Percentiles rank a stretch among this genome's conserved stretches.
Evolutionary conservation across 306 rosid genomes (phyloP).

Genomic region (Gastrolobium bilobum): DNA sequence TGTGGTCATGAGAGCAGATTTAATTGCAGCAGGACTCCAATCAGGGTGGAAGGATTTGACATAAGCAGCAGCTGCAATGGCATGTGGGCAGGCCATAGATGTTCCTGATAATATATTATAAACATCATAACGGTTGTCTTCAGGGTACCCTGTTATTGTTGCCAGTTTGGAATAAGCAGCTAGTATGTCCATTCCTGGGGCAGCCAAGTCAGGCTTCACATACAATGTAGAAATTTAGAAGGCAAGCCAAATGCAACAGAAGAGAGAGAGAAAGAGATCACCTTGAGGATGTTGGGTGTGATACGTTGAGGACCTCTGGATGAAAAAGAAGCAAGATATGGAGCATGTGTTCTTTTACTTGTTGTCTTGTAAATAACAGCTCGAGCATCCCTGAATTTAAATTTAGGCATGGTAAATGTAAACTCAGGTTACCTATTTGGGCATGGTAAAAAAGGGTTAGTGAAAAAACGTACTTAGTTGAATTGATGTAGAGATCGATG

Average conservation of each 20-base stretch:
- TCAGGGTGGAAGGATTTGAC: constrained; percentile 88
- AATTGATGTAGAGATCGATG: constrained; percentile 71
- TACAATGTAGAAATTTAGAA: constrained; percentile 24
- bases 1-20: constrained; percentile 93
- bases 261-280: neutral
- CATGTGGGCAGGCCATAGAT: constrained; percentile 94
- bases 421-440: neutral
- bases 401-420: constrained; percentile 23
- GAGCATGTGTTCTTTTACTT: constrained; percentile 54
- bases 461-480: constrained; percentile 67
- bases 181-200: constrained; percentile 86
- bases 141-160: constrained; percentile 52
- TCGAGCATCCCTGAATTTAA: constrained; percentile 60
- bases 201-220: constrained; percentile 82
- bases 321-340: constrained; percentile 77
- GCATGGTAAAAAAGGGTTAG: neutral
- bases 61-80: constrained; percentile 74
- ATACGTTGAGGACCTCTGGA: constrained; percentile 78
- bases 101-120: constrained; percentile 85
- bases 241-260: neutral
- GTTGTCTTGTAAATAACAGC: constrained; percentile 69
- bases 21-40: constrained; percentile 95
- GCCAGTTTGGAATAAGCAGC: constrained; percentile 69
- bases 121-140: constrained; percentile 55
- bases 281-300: constrained; percentile 74